These are phyloP conservation scores for Scheffersomyces spartinae DNA, from an alignment of 805 yeast genomes.

Conservation along the genomic window DNA sequence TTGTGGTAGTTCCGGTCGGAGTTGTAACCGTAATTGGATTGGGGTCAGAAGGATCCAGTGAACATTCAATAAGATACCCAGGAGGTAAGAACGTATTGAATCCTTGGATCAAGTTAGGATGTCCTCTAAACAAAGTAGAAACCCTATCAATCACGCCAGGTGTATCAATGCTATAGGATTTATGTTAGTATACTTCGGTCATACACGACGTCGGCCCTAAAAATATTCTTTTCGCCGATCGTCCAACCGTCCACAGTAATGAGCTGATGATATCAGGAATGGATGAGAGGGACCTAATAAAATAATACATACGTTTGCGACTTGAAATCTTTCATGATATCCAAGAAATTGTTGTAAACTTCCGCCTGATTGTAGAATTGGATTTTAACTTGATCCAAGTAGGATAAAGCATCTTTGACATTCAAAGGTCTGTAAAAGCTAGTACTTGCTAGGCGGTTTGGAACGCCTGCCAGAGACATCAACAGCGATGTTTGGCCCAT, in stretches of 20 bases:
- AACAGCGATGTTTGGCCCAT: too few relatives aligned
- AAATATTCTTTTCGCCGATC: too few relatives aligned
- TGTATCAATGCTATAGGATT: slow-evolving; percentile 58
- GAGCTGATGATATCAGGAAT: neutral
- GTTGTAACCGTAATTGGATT: slow-evolving; percentile 91
- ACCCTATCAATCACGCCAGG: slow-evolving; percentile 98
- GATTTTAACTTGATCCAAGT: slow-evolving; percentile 88
- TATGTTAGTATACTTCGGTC: slow-evolving; percentile 7
- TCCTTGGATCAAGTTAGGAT: slow-evolving; percentile 89
- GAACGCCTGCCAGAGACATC: too few relatives aligned
- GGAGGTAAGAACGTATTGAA: slow-evolving; percentile 96
- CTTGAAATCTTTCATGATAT: slow-evolving; percentile 98
- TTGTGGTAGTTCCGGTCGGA: slow-evolving; percentile 79
- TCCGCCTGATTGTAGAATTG: slow-evolving; percentile 91
- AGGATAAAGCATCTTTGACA: slow-evolving; percentile 91
- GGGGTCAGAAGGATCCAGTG: slow-evolving; percentile 79
- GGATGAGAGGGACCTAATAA: slow-evolving; percentile 1
- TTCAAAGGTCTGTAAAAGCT: slow-evolving; percentile 67
- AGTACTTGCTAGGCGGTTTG: slow-evolving; percentile 30
- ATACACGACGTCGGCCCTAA: too few relatives aligned
- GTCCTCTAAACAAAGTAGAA: slow-evolving; percentile 81
- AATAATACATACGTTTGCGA: slow-evolving; percentile 55
- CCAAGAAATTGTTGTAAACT: slow-evolving; percentile 90
- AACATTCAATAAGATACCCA: slow-evolving; percentile 89
- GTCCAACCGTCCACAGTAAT: too few relatives aligned